phyloP scores from a whole-genome alignment of 805 yeast genomes.

The Lipomyces chichibuensis region DNA sequence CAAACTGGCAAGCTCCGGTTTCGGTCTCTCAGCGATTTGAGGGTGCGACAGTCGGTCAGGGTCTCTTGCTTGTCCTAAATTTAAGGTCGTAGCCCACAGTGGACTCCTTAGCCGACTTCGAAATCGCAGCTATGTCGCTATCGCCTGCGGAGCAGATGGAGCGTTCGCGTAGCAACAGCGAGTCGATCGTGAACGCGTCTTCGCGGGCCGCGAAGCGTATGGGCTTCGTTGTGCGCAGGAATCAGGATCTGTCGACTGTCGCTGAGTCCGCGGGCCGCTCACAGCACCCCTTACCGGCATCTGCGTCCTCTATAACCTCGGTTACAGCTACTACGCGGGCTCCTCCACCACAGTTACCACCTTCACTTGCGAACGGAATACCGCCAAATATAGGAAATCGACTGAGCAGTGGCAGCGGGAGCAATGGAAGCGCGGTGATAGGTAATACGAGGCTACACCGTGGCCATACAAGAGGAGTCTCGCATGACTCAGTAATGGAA shows the following conservation, averaged over 20 bases:
- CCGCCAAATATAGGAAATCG: background rate
- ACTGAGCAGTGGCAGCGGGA: background rate
- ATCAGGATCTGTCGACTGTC: slow-evolving; percentile 32
- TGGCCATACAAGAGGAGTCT: slow-evolving; percentile 35
- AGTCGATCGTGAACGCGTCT: slow-evolving; percentile 26
- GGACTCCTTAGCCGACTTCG: background rate
- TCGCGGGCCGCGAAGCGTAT: slow-evolving; percentile 36
- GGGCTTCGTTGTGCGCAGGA: slow-evolving; percentile 37
- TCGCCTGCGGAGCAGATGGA: slow-evolving; percentile 32
- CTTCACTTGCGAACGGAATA: background rate
- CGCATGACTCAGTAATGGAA: slow-evolving; percentile 36
- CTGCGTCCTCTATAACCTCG: background rate
- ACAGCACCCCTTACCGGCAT: background rate
- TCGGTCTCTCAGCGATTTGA: background rate
- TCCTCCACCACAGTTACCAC: slow-evolving; percentile 17
- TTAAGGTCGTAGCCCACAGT: background rate
- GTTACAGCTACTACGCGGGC: background rate
- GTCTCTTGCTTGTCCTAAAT: background rate
- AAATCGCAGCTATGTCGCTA: slow-evolving; percentile 12
- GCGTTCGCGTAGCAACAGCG: slow-evolving; percentile 39
- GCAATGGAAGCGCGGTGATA: background rate
- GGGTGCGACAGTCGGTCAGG: background rate
- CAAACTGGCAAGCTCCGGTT: too few relatives aligned
- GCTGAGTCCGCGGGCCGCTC: slow-evolving; percentile 8
- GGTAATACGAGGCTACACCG: slow-evolving; percentile 18